A percentile compares a stretch with the other conserved stretches of the same genome.
phyloP scores from a whole-genome alignment of 2,329 filamentous ascomycete genomes.

The Biscogniauxia mediterranea region DNA sequence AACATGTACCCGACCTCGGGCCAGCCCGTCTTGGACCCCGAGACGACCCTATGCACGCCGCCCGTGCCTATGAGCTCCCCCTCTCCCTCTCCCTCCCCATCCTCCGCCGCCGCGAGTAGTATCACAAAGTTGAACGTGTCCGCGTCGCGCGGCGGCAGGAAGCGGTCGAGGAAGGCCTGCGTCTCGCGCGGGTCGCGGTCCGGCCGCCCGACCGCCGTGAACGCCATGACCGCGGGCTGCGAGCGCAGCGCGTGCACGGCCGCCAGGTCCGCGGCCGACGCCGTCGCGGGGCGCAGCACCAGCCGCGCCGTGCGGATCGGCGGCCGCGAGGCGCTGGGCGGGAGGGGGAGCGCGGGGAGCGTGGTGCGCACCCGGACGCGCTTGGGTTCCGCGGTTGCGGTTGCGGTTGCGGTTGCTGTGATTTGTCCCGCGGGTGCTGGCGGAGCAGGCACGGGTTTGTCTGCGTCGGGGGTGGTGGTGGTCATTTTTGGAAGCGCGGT shows the following conservation, averaged over 20 bases:
- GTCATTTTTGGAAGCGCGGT: background rate
- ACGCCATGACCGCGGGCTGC: slow-evolving; percentile 62
- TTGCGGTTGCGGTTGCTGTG: background rate
- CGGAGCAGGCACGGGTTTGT: background rate
- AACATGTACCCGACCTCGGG: slow-evolving; percentile 61
- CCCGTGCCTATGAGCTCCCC: slow-evolving; percentile 52
- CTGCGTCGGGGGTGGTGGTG: background rate
- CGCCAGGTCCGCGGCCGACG: slow-evolving; percentile 45
- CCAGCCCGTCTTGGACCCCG: slow-evolving; percentile 45
- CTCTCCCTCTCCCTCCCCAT: slow-evolving; percentile 27
- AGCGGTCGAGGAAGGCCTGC: slow-evolving; percentile 36
- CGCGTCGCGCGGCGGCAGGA: slow-evolving; percentile 49
- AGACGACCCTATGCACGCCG: slow-evolving; percentile 39
- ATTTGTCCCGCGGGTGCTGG: too few species aligned
- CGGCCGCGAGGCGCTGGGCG: slow-evolving; percentile 37
- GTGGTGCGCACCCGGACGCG: slow-evolving; percentile 46
- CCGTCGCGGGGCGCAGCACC: slow-evolving; percentile 47
- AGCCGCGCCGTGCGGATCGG: slow-evolving; percentile 52
- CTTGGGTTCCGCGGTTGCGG: background rate
- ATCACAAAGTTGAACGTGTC: slow-evolving; percentile 58
- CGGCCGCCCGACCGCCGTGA: slow-evolving; percentile 43
- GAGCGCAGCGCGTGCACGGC: slow-evolving; percentile 52
- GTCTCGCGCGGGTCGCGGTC: slow-evolving; percentile 48
- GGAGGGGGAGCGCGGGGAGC: slow-evolving; percentile 43
- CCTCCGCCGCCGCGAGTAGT: slow-evolving; percentile 38